phyloP scores from a whole-genome alignment of 2,329 filamentous ascomycete genomes.

The Ophiostoma fasciatum region DNA sequence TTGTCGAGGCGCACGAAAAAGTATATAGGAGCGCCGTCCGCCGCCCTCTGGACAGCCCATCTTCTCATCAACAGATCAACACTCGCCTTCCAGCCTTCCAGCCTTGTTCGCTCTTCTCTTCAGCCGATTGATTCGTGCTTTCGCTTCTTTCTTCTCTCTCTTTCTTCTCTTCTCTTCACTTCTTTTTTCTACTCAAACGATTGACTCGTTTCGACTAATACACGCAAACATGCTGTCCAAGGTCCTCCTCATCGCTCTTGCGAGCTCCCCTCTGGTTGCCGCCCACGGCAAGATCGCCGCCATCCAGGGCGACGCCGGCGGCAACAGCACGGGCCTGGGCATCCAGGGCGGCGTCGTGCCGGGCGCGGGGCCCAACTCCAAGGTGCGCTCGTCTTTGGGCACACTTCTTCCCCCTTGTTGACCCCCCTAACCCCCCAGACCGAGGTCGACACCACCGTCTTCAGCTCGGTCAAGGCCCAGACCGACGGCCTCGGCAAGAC shows the following conservation, averaged over 20 bases:
- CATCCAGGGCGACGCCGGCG: conserved; percentile 21
- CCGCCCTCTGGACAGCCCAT: no score
- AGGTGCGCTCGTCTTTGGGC: conserved; percentile 11
- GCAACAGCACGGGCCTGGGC: conserved; percentile 27
- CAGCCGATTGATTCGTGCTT: conserved; percentile 2
- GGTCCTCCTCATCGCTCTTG: conserved; percentile 15
- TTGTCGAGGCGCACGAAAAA: no score
- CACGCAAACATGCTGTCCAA: conserved; percentile 16
- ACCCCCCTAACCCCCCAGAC: conserved; percentile 16
- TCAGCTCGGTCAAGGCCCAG: conserved; percentile 20
- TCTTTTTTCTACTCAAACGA: conserved; percentile 2
- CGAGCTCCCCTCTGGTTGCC: conserved; percentile 16
- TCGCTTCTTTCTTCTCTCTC: not conserved
- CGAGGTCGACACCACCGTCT: conserved; percentile 31
- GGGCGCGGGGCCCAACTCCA: conserved; percentile 23
- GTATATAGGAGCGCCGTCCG: no score
- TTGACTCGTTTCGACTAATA: conserved; percentile 5
- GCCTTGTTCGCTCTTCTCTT: conserved; percentile 9
- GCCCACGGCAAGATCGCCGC: conserved; percentile 20
- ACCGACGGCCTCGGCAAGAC: conserved; percentile 25
- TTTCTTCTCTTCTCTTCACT: not conserved
- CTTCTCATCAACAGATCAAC: not conserved
- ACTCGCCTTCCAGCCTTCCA: not conserved
- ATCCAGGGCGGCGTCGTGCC: conserved; percentile 27
- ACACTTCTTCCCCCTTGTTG: not conserved